Conservation (phyloP, 2,329 filamentous ascomycete species). For the Stagonosporopsis cucurbitacearum region DNA sequence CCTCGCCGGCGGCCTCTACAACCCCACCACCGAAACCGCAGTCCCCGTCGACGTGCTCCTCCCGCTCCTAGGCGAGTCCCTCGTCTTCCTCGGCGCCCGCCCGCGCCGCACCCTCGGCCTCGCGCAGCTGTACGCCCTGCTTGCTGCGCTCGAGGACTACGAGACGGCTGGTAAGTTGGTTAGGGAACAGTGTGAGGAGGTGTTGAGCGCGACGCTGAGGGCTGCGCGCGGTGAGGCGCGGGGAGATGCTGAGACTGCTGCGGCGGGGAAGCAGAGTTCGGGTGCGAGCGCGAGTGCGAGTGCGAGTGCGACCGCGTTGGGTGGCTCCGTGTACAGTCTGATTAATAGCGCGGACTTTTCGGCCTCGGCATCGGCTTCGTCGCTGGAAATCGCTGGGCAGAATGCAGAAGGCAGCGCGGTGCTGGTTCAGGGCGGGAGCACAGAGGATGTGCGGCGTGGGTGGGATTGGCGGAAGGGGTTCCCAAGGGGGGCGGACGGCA, state of each 20-base stretch:
- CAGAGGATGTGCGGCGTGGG: slow-evolving; percentile 60
- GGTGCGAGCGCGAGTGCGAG: too few species aligned
- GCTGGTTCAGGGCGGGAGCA: slow-evolving; percentile 44
- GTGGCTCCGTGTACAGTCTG: slow-evolving; percentile 69
- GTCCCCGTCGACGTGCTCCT: slow-evolving; percentile 88
- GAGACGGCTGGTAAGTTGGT: slow-evolving; percentile 77
- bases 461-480: slow-evolving; percentile 76
- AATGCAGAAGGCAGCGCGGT: slow-evolving; percentile 57
- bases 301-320: too few species aligned
- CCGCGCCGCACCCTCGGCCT: slow-evolving; percentile 68
- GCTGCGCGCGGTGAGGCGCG: slow-evolving; percentile 62
- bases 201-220: slow-evolving; percentile 76
- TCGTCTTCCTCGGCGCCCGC: slow-evolving; percentile 76
- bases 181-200: slow-evolving; percentile 76
- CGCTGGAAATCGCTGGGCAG: slow-evolving; percentile 22
- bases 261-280: slow-evolving; percentile 65
- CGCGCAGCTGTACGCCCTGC: slow-evolving; percentile 74
- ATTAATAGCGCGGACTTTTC: slow-evolving; percentile 74
- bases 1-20: slow-evolving; percentile 88
- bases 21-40: slow-evolving; percentile 78
- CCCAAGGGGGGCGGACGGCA: slow-evolving; percentile 63
- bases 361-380: too few species aligned
- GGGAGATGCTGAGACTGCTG: slow-evolving; percentile 21
- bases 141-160: slow-evolving; percentile 80
- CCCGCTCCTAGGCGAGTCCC: slow-evolving; percentile 80